phyloP scores from a whole-genome alignment of 2,329 filamentous ascomycete species.

The Calonectria fujianensis region DNA sequence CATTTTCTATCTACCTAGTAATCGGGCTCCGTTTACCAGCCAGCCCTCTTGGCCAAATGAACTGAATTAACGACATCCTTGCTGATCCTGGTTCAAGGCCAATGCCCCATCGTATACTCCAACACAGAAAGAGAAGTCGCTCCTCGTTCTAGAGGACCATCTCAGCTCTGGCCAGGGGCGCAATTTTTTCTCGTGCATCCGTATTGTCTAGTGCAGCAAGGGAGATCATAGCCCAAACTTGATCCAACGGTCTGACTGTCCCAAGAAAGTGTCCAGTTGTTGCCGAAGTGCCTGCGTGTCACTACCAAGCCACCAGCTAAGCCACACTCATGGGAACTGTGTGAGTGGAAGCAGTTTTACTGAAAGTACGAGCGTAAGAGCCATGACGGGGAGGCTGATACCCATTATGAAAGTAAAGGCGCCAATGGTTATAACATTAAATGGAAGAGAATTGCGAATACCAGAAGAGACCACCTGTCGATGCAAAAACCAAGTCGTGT shows the following conservation, averaged over 20 bases:
- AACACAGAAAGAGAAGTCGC: not conserved
- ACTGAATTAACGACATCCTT: not conserved
- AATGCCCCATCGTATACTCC: not conserved
- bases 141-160: not conserved
- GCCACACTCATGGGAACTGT: not conserved
- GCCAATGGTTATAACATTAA: not conserved
- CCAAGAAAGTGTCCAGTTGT: not conserved
- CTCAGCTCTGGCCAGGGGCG: not conserved
- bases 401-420: not conserved
- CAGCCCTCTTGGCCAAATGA: not conserved
- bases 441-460: not conserved
- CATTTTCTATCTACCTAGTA: not conserved
- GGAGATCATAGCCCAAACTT: not conserved
- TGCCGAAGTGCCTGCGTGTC: not conserved
- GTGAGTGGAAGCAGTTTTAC: too few relatives aligned
- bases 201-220: not conserved
- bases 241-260: not conserved
- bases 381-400: not conserved
- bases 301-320: not conserved
- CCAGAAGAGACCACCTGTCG: not conserved
- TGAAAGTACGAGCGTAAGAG: not conserved
- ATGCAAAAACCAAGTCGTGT: not conserved
- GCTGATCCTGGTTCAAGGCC: slow-evolving; percentile 1
- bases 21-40: not conserved
- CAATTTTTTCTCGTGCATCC: not conserved